Conservation (phyloP, 2,329 filamentous ascomycete genomes). For the Hymenoscyphus scutula region DNA sequence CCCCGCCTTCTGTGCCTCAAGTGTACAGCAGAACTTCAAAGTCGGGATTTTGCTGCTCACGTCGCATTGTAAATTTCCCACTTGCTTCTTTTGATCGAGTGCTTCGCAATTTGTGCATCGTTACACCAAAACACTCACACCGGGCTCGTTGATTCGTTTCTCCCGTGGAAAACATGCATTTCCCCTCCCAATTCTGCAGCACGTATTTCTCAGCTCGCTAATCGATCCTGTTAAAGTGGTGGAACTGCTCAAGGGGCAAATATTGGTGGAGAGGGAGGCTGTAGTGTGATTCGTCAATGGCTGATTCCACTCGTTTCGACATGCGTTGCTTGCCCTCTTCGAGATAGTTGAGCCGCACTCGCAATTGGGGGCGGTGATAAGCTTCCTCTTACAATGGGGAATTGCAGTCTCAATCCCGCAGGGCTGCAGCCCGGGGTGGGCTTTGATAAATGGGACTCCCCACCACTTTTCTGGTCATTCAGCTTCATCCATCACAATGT, state of each 20-base stretch:
- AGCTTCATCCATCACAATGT: background rate
- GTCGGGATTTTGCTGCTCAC: background rate
- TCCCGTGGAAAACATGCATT: background rate
- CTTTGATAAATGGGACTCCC: background rate
- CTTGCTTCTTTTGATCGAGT: background rate
- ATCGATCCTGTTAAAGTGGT: conserved; percentile 12
- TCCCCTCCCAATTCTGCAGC: background rate
- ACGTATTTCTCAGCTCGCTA: conserved; percentile 12
- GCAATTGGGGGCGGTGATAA: conserved; percentile 10
- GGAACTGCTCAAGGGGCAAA: background rate
- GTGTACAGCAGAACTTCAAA: background rate
- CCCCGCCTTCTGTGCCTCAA: background rate
- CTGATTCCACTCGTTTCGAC: background rate
- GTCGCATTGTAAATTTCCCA: background rate
- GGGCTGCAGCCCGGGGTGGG: background rate
- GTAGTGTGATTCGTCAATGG: conserved; percentile 2
- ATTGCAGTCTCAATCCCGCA: conserved; percentile 1
- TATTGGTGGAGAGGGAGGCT: conserved; percentile 8
- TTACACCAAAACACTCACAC: background rate
- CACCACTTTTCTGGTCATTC: background rate
- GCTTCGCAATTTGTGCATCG: background rate
- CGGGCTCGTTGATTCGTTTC: background rate
- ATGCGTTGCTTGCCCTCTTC: background rate
- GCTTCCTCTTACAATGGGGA: conserved; percentile 1
- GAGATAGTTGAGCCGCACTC: conserved; percentile 66